Conservation (phyloP, 2,329 filamentous ascomycete species). For the Neonectria neomacrospora region DNA sequence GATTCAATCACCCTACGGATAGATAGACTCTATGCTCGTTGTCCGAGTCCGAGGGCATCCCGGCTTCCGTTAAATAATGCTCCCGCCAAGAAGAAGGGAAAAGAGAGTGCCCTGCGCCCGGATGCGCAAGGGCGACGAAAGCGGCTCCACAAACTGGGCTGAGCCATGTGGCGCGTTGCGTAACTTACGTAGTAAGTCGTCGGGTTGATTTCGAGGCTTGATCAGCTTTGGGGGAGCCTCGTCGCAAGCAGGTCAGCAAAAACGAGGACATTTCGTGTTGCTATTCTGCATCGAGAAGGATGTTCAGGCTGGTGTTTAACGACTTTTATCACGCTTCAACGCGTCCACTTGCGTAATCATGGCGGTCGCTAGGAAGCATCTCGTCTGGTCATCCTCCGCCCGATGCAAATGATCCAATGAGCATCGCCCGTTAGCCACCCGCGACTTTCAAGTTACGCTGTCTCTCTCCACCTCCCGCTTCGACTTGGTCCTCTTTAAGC, state of each 20-base stretch:
- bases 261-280: not conserved
- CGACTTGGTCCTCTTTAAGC: not conserved
- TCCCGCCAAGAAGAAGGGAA: not conserved
- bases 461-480: not conserved
- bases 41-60: not conserved
- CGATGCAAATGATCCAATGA: slow-evolving; percentile 1
- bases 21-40: not conserved
- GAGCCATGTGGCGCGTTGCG: slow-evolving; percentile 28
- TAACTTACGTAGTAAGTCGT: too few species aligned
- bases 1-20: not conserved
- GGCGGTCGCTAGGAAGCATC: not conserved
- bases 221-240: not conserved
- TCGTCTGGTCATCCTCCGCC: not conserved
- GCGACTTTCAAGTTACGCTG: not conserved
- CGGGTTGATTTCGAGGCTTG: not conserved
- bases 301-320: not conserved
- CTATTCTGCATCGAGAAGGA: not conserved
- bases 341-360: slow-evolving; percentile 3
- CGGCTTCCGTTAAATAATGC: not conserved
- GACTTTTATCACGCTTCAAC: not conserved
- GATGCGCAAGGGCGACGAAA: not conserved
- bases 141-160: slow-evolving; percentile 32
- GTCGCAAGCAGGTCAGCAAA: not conserved
- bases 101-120: not conserved
- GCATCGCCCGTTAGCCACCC: not conserved